Evolutionary conservation across 495 filamentous ascomycete species (phyloP), one percentile per base, ranked within the genome.

Genomic region (Aspergillus cavernicola): DNA sequence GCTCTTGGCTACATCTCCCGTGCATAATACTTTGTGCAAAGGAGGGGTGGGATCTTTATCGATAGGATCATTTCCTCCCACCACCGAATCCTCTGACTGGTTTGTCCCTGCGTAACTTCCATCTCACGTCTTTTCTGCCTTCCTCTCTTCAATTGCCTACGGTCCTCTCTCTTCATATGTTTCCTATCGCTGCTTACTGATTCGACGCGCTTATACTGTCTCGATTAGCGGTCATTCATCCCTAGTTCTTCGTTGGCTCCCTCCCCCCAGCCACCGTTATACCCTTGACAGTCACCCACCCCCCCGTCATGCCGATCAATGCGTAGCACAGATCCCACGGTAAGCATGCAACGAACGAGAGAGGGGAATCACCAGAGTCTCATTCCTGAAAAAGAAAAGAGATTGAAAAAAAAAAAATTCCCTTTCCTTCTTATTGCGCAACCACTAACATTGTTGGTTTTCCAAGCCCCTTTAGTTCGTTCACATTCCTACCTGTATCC

Each of bases 41-140:
- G 63, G 57, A 59, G 58, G 63, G 62, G 53, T 45, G 56, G 33
- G 29, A 45, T 63, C 57, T 40, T 59, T 66, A 66, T 66, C 63
- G 63, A 66, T 66, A 66, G 63, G 63, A 44, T 13, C 40, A 35
- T 48, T 39, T 43, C 19, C 26, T 44, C 51, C 44, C 51, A 52
- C 50, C 45, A 24, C 56, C 37, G 23, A 33, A 43, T 45, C 22
- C 16, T 32, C 24, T 62, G 41, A 62, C 49, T 62, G 60, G 56
- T 51, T 44, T 60, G 63, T 66, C 58, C 64, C 61, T 66, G 64
- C 64, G 60, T 66, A 58, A 58, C 59, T 59, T 23, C 28, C 36
- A 50, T 52, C 52, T 22, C 43, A 31, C 22, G 13, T 10, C 31
- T 37, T 44, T 33, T 19, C 12, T 52, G n/a, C n/a, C n/a, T n/a